Evolutionary conservation across 306 rosid species (phyloP), one percentile per base, ranked within the genome.

Genomic region (Quercus berberidifolia): DNA sequence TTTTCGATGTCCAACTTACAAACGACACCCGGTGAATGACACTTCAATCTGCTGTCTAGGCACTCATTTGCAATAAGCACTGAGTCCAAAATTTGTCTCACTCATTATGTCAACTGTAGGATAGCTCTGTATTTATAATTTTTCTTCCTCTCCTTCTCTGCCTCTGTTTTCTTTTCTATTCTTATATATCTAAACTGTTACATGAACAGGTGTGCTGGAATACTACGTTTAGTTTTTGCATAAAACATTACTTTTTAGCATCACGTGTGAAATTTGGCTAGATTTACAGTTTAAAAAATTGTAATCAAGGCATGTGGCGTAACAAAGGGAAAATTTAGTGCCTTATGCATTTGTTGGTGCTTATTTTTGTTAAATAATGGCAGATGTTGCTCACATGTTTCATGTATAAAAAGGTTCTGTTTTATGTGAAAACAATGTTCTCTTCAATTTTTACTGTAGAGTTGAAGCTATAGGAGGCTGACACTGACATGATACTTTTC

Each of bases 401-500:
- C 14, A 20, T 19, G 13, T 19, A 41, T 69, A 55, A 75, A 38
- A 26, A 75, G 1, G 12, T 51, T 23, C 19, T 28, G 51, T n/a
- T 49, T 18, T 51, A 20, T 51, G 43, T 51, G 57, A 57, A 75
- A 26, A 26, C 8, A 58, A 12, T 54, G 11, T 74, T 78, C 15
- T 21, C 46, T 19, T 9, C 28, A 79, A 71, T 15, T 35, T 35
- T 38, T 19, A 56, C 19, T 38, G 38, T 30, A 38, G 67, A 60
- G 7, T 30, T 31, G 1, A 14, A n/a, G 77, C 56, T 63, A 49
- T 76, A 6, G 25, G 71, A 76, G 55, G 67, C 76, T 76, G 63
- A 68, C 38, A 17, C 78, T 75, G 70, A 75, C 31, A 14, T 20
- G 56, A 76, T 77, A 31, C 73, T 80, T 80, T 86, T 74, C 92